Conservation (phyloP, 108 stramenopile genomes). For the Nitzschia sp. region DNA sequence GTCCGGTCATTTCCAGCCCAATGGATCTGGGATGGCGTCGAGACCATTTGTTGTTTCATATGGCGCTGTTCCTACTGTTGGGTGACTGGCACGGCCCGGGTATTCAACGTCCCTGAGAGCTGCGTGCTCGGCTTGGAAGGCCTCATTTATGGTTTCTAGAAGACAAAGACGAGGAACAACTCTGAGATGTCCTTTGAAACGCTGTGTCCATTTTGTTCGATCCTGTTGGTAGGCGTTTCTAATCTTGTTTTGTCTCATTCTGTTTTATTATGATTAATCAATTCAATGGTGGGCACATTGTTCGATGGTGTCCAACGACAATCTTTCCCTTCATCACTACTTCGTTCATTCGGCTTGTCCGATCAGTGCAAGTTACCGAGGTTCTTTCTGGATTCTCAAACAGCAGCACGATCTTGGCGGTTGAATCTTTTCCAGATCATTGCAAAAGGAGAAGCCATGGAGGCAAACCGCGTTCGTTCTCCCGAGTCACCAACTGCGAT, state of each 20-base stretch:
- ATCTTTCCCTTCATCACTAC: too few relatives aligned
- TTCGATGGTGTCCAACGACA: too few relatives aligned
- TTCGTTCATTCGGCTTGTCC: too few relatives aligned
- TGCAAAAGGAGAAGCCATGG: neutral
- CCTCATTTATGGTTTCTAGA: neutral
- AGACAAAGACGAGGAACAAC: slow-evolving; percentile 26
- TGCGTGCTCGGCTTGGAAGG: slow-evolving; percentile 25
- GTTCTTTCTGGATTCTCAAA: too few relatives aligned
- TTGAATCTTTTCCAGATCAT: slow-evolving; percentile 13
- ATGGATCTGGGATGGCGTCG: neutral
- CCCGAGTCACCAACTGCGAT: slow-evolving; percentile 1
- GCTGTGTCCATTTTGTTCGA: too few relatives aligned
- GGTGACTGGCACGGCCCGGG: slow-evolving; percentile 7
- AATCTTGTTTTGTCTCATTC: too few relatives aligned
- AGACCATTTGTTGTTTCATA: slow-evolving; percentile 27
- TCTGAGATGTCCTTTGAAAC: slow-evolving; percentile 21
- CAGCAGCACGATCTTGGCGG: neutral
- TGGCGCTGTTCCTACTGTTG: neutral
- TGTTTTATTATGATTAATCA: too few relatives aligned
- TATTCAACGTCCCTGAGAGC: slow-evolving; percentile 24
- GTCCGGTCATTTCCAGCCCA: slow-evolving; percentile 2
- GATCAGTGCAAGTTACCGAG: too few relatives aligned
- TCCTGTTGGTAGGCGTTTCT: too few relatives aligned
- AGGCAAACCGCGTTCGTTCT: neutral
- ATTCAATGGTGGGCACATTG: too few relatives aligned